Conservation (phyloP, 176 grass and related monocot species). For the Bolboschoenus planiculmis region DNA sequence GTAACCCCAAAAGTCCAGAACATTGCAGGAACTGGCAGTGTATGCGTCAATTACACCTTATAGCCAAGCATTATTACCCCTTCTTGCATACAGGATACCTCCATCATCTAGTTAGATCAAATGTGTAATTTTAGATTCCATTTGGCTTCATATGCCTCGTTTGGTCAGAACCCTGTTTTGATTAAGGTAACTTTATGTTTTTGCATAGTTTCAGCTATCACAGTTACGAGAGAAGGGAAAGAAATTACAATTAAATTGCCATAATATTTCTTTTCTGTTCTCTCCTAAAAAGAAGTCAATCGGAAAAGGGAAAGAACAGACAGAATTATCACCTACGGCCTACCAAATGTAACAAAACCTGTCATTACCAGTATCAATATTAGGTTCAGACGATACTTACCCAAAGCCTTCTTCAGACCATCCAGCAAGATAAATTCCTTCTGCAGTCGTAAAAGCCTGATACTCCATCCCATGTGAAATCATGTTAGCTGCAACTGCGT, state of each 20-base stretch:
- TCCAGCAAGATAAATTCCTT: constrained; percentile 74
- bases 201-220: not conserved
- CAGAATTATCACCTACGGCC: not conserved
- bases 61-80: no score
- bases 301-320: not conserved
- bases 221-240: not conserved
- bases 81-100: not conserved
- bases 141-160: not conserved
- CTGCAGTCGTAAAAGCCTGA: constrained; percentile 73
- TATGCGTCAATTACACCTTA: no score
- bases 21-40: not conserved
- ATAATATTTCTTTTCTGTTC: not conserved
- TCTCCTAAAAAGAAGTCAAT: not conserved
- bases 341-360: not conserved
- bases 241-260: not conserved
- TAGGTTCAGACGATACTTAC: constrained; percentile 33
- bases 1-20: not conserved
- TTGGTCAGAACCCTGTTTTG: not conserved
- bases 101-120: not conserved
- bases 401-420: constrained; percentile 97
- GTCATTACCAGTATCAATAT: not conserved
- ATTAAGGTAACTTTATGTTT: not conserved
- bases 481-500: constrained; percentile 83
- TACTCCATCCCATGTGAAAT: constrained; percentile 91
- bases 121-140: not conserved